Evolutionary conservation across 1,284 basidiomycete species (phyloP).

Genomic region (Leccinum solheimii): DNA sequence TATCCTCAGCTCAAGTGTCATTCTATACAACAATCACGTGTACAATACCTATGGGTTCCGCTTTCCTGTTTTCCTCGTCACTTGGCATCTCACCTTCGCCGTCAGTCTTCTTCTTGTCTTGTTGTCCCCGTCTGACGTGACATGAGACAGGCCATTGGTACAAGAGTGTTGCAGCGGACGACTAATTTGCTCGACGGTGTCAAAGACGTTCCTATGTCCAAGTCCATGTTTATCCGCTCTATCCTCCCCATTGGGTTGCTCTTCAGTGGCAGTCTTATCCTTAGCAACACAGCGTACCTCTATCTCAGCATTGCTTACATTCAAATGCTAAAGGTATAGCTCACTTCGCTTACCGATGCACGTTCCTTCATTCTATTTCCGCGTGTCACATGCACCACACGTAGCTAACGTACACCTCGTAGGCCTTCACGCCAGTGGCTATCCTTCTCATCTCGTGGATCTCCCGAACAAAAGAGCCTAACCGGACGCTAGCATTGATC

Average conservation of each 20-base stretch:
- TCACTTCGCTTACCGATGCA: background rate
- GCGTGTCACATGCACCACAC: background rate
- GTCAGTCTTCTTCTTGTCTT: conserved; percentile 43
- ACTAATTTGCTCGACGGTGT: conserved; percentile 88
- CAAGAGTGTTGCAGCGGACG: conserved; percentile 85
- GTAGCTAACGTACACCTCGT: conserved; percentile 7
- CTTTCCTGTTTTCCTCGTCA: conserved; percentile 87
- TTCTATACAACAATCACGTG: conserved; percentile 96
- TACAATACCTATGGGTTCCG: conserved; percentile 83
- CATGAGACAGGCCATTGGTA: conserved; percentile 72
- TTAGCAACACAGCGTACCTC: conserved; percentile 94
- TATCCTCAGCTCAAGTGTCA: conserved; percentile 84
- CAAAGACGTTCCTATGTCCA: conserved; percentile 85
- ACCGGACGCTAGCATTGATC: conserved; percentile 76
- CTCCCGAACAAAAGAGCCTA: conserved; percentile 88
- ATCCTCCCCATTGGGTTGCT: conserved; percentile 93
- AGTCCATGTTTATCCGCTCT: conserved; percentile 79
- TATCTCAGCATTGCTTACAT: conserved; percentile 92
- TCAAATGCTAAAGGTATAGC: conserved; percentile 91
- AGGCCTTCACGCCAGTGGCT: conserved; percentile 96
- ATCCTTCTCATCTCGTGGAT: conserved; percentile 94
- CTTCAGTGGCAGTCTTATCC: conserved; percentile 89
- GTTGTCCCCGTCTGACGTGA: conserved; percentile 1
- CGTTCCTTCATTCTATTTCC: background rate
- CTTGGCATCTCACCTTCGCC: conserved; percentile 84